A percentile compares a stretch with the other conserved stretches of the same genome.
Evolutionary conservation across 177 flowering plant genomes (phyloP).

Genomic region (Vitis hybrid): DNA sequence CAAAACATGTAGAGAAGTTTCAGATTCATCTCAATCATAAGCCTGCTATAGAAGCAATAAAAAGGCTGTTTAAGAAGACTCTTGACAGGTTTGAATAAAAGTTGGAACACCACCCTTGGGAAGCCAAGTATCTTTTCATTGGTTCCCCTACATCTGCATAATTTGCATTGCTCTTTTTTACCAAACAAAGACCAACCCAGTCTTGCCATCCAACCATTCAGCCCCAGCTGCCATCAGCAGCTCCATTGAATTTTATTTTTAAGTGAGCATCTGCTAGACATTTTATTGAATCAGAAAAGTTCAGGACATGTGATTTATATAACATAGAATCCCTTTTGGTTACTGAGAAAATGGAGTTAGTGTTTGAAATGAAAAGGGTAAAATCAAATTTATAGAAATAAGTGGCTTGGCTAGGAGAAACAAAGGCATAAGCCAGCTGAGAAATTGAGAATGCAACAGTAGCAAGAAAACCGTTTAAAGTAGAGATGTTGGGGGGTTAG

Average conservation of each 20-base stretch:
- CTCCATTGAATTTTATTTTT: too few species aligned
- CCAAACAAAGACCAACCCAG: constrained; percentile 35
- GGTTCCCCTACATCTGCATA: constrained; percentile 31
- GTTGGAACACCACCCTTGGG: constrained; percentile 51
- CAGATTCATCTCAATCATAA: constrained; percentile 66
- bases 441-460: constrained; percentile 29
- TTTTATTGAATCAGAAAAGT: too few species aligned
- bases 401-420: constrained; percentile 3
- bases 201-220: constrained; percentile 25
- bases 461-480: constrained; percentile 47
- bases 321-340: neutral
- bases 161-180: constrained; percentile 42
- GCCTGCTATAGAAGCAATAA: constrained; percentile 45
- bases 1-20: constrained; percentile 33
- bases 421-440: constrained; percentile 19
- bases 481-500: constrained; percentile 16
- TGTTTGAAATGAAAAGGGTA: too few species aligned
- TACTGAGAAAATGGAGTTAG: neutral
- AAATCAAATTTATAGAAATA: neutral
- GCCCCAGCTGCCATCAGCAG: too few species aligned
- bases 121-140: constrained; percentile 58
- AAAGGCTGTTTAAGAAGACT: constrained; percentile 58
- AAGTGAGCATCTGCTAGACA: constrained; percentile 11
- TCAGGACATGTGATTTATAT: too few species aligned
- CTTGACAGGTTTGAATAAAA: constrained; percentile 68